Base-by-base conservation (phyloP, 2,329 filamentous ascomycete species). In the Fusarium multiceps region DNA sequence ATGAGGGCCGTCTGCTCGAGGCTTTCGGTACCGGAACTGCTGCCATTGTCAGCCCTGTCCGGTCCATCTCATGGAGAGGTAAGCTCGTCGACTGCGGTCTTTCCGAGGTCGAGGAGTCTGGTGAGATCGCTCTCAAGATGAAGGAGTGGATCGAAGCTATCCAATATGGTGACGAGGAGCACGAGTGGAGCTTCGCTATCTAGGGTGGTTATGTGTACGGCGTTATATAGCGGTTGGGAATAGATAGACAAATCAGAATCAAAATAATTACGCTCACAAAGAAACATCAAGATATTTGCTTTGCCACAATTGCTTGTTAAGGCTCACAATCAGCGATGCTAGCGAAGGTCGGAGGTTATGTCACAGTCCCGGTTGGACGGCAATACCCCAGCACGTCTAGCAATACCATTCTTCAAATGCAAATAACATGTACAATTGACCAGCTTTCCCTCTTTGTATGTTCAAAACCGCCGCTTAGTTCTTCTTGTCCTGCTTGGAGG, bases 101-200 rank as follows among this genome's bases (percentile, higher is more conserved):
- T 72, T 88, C 88, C 78, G 89, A 92, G 73, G 85, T 89, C 49
- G 88, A 97, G 81, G 95, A 99, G 84, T 94, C 93, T 13, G 96
- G 96, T 45, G 91, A 94, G 77, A 86, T 98, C 76, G 92, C 96
- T 12, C 83, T 89, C 75, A 88, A 88, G 81, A 94, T 99, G 91
- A 97, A 97, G 89, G 88, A 91, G 75, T 99, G 96, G 96, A 98
- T 99, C 68, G 94, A 97, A 84, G 91, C 84, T 28, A 94, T 97
- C 73, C 95, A 98, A 83, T 98, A 98, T 79, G 96, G 96, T 69
- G 94, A 98, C 71, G 92, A 95, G 81, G 88, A 93, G 79, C 93
- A 98, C 80, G 87, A 90, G 72, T 99, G 96, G 96, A 98, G 94
- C 86, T 90, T 90, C 74, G 73, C 83, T 48, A 49, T 68, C 42